phyloP scores from a whole-genome alignment of 352 stramenopile genomes.

The Pythium rhizo-oryzae region DNA sequence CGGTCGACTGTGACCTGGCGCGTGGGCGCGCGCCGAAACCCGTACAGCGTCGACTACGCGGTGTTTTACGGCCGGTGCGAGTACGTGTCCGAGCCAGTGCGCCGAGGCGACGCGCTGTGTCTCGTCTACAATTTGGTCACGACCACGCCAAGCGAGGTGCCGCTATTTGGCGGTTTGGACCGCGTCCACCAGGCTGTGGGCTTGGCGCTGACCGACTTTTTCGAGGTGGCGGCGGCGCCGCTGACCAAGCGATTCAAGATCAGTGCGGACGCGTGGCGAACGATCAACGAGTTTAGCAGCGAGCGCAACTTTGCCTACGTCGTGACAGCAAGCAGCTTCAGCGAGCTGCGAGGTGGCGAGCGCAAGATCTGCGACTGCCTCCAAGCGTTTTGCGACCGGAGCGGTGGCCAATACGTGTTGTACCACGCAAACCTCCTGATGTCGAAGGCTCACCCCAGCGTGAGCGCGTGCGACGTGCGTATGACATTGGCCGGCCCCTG shows the following conservation, averaged over 20 bases:
- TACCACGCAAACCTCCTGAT: background rate
- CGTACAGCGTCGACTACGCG: background rate
- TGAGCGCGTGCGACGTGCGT: background rate
- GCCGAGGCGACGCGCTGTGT: background rate
- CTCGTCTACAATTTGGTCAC: no score
- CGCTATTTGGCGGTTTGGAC: no score
- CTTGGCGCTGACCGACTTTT: background rate
- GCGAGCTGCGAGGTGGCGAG: background rate
- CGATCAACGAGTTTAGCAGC: conserved; percentile 1
- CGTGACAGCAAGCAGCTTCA: background rate
- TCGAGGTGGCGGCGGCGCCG: background rate
- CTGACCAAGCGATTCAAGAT: conserved; percentile 1
- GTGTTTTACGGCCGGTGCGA: background rate
- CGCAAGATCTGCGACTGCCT: background rate
- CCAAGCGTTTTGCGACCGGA: conserved; percentile 1
- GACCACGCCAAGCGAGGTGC: no score
- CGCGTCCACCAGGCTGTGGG: background rate
- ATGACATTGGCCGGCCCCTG: background rate
- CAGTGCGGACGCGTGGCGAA: conserved; percentile 5
- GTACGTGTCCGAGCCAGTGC: background rate
- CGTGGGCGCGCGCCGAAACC: no score
- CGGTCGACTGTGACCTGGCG: background rate
- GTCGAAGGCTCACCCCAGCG: background rate
- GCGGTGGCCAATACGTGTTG: background rate
- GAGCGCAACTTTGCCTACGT: conserved; percentile 2